Percentiles rank a stretch among this genome's conserved stretches.
Conservation (phyloP, 345 rosid species). For the Euclidium syriacum region DNA sequence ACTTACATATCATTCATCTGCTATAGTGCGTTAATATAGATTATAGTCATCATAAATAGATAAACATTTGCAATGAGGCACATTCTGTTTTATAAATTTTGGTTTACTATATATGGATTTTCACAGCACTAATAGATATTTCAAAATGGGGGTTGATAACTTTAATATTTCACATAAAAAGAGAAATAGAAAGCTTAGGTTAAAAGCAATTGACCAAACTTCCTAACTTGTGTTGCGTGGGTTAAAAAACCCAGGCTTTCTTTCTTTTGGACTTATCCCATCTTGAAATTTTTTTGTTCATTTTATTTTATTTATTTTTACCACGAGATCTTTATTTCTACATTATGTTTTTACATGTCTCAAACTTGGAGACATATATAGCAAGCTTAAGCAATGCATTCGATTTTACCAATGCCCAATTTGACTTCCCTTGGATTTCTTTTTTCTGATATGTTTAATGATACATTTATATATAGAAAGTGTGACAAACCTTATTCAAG, state of each 20-base stretch:
- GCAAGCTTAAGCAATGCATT: constrained; percentile 34
- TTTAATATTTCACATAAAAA: constrained; percentile 39
- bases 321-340: constrained; percentile 30
- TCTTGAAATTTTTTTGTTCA: background rate
- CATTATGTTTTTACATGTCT: constrained; percentile 23
- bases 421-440: background rate
- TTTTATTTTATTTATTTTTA: constrained; percentile 12
- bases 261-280: constrained; percentile 16
- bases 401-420: constrained; percentile 22
- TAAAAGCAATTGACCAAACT: constrained; percentile 41
- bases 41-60: too few species aligned
- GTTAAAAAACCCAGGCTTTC: constrained; percentile 10
- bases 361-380: constrained; percentile 31
- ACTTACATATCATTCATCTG: too few species aligned
- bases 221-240: constrained; percentile 23
- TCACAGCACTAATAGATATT: background rate
- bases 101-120: too few species aligned
- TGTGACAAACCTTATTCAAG: background rate
- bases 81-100: too few species aligned
- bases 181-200: constrained; percentile 37
- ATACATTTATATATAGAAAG: background rate
- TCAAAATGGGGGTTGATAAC: background rate
- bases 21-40: too few species aligned
- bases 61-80: too few species aligned
- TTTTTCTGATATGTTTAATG: background rate